Evolutionary conservation across 192 early-diverging fungal species (phyloP), one percentile per base, ranked within the genome.

Genomic region (Lobulomyces angularis): DNA sequence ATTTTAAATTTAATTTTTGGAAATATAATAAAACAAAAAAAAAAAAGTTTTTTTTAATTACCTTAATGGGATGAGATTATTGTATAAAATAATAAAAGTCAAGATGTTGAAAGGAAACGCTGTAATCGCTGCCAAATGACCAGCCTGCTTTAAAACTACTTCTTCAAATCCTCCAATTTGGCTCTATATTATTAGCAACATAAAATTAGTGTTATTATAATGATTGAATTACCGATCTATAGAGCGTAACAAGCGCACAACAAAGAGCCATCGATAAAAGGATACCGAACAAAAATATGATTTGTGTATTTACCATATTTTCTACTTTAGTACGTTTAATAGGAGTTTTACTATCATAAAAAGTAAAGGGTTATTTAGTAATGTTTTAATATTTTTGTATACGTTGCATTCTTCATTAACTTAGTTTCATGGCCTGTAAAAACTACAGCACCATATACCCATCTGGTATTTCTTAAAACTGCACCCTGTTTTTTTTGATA

Each of bases 351-450:
- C 77, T 72, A 50, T 12, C 41, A 27, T 17, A 41, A 37, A 45
- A 48, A 17, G 39, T 27, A 1, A 34, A 18, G 11, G 3, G 22
- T 8, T 1, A 11, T 2, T 24, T 26, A 14, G 9, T 23, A 24
- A 8, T 19, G 29, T 12, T 7, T 25, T 0, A 17, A 26, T 35
- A 17, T 21, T 1, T 7, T 8, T 21, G 69, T 64, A 0, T 59
- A 79, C 34, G 77, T 84, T 0, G 90, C 86, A 48, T 97, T 97
- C 52, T 82, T 72, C 90, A 97, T 93, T 27, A 97, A 67, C 56
- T 97, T 97, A 8, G 91, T 86, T 45, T 97, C 94, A 55, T 95
- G 91, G 31, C 94, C 94, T 3, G 94, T 97, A 48, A 92, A 94
- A 11, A 97, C 66, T 4, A 84, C 88, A n/a, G 90, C 58, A 14